A percentile compares a stretch with the other conserved stretches of the same genome.
Conservation (phyloP, 1,139 yeast genomes). For the Nakaseomyces kungkrabaensis region DNA sequence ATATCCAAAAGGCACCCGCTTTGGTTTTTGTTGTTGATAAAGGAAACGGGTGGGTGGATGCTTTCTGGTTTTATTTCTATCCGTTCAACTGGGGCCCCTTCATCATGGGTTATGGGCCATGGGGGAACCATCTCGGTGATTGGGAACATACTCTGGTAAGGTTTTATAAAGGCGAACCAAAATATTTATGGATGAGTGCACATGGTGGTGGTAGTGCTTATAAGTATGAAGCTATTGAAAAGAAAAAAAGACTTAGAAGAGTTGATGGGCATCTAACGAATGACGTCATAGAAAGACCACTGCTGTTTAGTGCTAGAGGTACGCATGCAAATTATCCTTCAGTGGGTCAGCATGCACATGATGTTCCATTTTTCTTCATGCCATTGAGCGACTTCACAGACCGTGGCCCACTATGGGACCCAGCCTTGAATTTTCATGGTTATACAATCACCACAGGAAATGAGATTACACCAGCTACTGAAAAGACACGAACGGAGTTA, state of each 20-base stretch:
- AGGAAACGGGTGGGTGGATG: slow-evolving; percentile 83
- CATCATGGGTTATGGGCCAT: slow-evolving; percentile 96
- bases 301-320: slow-evolving; percentile 84
- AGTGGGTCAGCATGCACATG: slow-evolving; percentile 95
- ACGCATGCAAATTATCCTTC: slow-evolving; percentile 95
- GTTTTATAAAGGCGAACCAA: slow-evolving; percentile 70
- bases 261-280: slow-evolving; percentile 23
- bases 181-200: slow-evolving; percentile 96
- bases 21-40: slow-evolving; percentile 76
- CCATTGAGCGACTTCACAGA: slow-evolving; percentile 89
- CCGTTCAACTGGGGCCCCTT: slow-evolving; percentile 92
- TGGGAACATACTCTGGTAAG: slow-evolving; percentile 95
- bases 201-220: slow-evolving; percentile 97
- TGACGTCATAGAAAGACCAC: slow-evolving; percentile 42
- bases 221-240: slow-evolving; percentile 64
- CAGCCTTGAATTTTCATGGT: slow-evolving; percentile 67
- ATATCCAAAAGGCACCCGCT: slow-evolving; percentile 68
- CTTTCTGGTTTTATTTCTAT: slow-evolving; percentile 93
- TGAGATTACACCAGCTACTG: slow-evolving; percentile 37
- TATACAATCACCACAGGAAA: slow-evolving; percentile 39
- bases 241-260: slow-evolving; percentile 35
- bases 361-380: slow-evolving; percentile 66
- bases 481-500: slow-evolving; percentile 8
- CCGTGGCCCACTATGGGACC: slow-evolving; percentile 93
- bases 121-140: slow-evolving; percentile 94